Evolutionary conservation across 495 filamentous ascomycete species (phyloP), one percentile per base, ranked within the genome.

Genomic region (Symbiotaphrina buchneri): DNA sequence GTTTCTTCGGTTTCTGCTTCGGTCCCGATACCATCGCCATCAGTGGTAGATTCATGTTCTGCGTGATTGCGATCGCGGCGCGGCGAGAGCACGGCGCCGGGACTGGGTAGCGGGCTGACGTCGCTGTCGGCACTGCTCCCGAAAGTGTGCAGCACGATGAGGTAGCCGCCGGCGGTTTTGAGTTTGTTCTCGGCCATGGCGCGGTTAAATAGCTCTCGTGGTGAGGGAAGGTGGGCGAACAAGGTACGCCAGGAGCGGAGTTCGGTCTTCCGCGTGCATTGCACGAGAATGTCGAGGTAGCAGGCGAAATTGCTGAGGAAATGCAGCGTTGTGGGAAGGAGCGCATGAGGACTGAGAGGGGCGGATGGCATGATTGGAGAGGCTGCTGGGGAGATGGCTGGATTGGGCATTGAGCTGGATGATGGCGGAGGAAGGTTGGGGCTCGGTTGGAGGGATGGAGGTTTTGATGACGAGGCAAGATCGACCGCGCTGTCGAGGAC

Each of bases 211-310:
- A 95, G 63, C 35, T 80, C 74, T 37, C 81, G 73, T 5, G 87
- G 81, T 2, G 83, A 75, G 3, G 90, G 87, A 1, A 95, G 63
- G 41, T 90, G 74, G 6, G 71, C 64, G 47, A 95, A 95, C 2
- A 99, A 61, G 1, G 90, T 91, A 18, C 74, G 72, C 90, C 90
- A 99, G 14, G 76, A 90, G 18, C 84, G 71, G 5, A 93, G 69
- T 41, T 99, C 90, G 0, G 90, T 99, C 52, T 99, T 95, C 14
- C 90, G 74, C 0, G 87, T 93, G 49, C 90, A 99, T 54, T 92
- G 85, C 1, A 99, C 83, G 4, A 99, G 71, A 34, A 93, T 82
- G 45, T 95, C 87, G 19, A 95, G 69, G 36, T 93, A 95, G 30
- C 79, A 59, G 18, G 74, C 72, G 38, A 94, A 91, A 0, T 78